Evolutionary conservation across 306 rosid species (phyloP).

Genomic region (Vicia sativa): DNA sequence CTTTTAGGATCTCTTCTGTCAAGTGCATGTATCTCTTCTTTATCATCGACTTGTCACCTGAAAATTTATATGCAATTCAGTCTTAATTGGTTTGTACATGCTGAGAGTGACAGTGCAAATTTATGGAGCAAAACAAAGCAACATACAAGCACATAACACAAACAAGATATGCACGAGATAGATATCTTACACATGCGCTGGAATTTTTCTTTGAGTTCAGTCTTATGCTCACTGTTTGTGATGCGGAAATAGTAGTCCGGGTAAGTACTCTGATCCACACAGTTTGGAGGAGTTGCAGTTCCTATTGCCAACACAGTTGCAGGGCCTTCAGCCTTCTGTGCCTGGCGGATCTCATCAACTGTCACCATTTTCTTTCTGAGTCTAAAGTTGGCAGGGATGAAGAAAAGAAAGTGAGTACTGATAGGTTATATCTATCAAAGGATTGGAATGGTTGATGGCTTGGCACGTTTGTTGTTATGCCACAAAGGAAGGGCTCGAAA

Average conservation of each 20-base stretch:
- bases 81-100: neutral
- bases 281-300: constrained; percentile 59
- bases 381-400: constrained; percentile 1
- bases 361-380: constrained; percentile 26
- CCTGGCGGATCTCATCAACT: constrained; percentile 56
- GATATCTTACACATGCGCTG: constrained; percentile 45
- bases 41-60: constrained; percentile 50
- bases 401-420: neutral
- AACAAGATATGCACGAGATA: neutral
- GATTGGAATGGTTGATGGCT: neutral
- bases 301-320: constrained; percentile 70
- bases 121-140: neutral
- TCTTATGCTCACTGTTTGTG: constrained; percentile 56
- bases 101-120: neutral
- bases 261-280: constrained; percentile 54
- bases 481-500: neutral
- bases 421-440: neutral
- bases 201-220: constrained; percentile 39
- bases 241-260: constrained; percentile 65
- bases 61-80: neutral
- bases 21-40: constrained; percentile 46
- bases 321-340: constrained; percentile 67
- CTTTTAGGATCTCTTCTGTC: constrained; percentile 39
- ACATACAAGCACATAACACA: neutral
- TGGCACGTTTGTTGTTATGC: constrained; percentile 1